Evolutionary conservation across 805 yeast genomes (phyloP).

Genomic region (Metahyphopichia silvanorum): DNA sequence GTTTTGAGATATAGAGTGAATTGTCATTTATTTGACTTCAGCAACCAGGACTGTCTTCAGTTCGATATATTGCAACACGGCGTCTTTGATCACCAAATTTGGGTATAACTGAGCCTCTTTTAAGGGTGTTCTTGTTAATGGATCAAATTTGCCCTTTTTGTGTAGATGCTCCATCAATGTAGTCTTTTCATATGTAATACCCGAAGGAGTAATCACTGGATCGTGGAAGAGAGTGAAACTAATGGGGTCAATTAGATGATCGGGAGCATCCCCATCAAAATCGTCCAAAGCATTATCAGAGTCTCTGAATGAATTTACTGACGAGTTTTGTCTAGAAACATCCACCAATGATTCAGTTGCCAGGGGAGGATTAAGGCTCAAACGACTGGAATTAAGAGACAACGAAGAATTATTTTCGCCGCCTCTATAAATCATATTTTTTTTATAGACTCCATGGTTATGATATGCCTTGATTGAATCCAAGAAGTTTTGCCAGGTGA

Average conservation of each 20-base stretch:
- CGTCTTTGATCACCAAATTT: slow-evolving; percentile 36
- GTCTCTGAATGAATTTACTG: no score
- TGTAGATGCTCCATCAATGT: slow-evolving; percentile 32
- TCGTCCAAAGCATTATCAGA: not conserved
- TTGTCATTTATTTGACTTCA: no score
- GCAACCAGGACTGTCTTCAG: no score
- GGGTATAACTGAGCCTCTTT: slow-evolving; percentile 34
- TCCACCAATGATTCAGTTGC: not conserved
- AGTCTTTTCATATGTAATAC: slow-evolving; percentile 32
- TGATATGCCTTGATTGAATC: slow-evolving; percentile 20
- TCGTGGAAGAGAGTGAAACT: slow-evolving; percentile 33
- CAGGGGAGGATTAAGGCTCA: not conserved
- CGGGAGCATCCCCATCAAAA: slow-evolving; percentile 27
- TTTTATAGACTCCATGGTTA: slow-evolving; percentile 19
- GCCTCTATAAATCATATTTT: no score
- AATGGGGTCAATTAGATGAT: slow-evolving; percentile 35
- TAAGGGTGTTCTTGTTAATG: slow-evolving; percentile 36
- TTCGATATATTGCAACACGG: slow-evolving; percentile 27
- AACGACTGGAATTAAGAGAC: not conserved
- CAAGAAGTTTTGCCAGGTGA: slow-evolving; percentile 17
- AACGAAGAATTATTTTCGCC: no score
- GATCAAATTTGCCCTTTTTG: slow-evolving; percentile 33
- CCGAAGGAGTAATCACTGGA: slow-evolving; percentile 35
- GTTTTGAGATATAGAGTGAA: no score
- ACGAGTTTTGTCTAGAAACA: not conserved